These are phyloP conservation scores for Ophiostoma himal-ulmi DNA, from an alignment of 2,329 filamentous ascomycete genomes.

Conservation along the genomic window DNA sequence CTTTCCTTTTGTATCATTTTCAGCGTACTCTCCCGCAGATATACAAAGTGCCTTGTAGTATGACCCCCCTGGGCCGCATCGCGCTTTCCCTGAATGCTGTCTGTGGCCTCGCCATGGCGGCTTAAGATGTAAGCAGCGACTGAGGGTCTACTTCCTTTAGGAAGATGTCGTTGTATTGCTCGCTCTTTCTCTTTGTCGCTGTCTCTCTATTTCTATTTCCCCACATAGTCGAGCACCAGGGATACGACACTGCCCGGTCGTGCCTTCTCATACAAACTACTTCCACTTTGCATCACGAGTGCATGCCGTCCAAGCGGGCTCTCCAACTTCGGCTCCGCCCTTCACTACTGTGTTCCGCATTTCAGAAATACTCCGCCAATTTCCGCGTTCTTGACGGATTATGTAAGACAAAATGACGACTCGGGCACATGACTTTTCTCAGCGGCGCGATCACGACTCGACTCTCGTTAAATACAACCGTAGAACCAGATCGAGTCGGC, in stretches of 20 bases:
- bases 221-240: neutral
- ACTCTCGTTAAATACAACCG: neutral
- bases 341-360: neutral
- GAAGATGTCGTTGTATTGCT: neutral
- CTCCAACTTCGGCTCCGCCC: slow-evolving; percentile 2
- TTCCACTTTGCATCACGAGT: neutral
- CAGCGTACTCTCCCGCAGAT: neutral
- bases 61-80: neutral
- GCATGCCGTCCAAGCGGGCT: neutral
- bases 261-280: neutral
- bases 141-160: neutral
- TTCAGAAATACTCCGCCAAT: neutral
- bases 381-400: neutral
- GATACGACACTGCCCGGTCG: neutral
- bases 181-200: neutral
- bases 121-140: neutral
- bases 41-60: neutral
- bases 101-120: neutral
- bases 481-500: neutral
- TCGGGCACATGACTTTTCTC: neutral
- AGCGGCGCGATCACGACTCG: neutral
- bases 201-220: neutral
- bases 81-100: neutral
- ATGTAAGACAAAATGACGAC: neutral
- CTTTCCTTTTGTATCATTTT: neutral